phyloP scores from a whole-genome alignment of 176 grass and related monocot genomes.

The Triticum urartu region DNA sequence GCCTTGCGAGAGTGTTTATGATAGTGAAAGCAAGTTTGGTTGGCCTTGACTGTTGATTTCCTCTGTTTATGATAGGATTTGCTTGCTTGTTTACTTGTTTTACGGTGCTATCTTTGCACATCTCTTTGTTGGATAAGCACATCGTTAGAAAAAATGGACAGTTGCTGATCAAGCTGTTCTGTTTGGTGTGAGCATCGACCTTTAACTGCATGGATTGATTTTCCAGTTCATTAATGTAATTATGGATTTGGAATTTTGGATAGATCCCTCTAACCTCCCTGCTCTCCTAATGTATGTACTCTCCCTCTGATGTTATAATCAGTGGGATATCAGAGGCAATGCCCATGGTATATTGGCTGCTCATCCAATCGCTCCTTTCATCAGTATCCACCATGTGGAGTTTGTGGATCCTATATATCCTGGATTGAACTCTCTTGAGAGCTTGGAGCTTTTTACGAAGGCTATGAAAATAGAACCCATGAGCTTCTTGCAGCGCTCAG shows the following conservation, averaged over 20 bases:
- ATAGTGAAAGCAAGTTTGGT: conserved; percentile 46
- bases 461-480: conserved; percentile 83
- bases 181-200: neutral
- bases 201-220: neutral
- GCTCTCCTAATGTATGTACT: neutral
- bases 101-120: conserved; percentile 20
- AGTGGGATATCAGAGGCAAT: conserved; percentile 98
- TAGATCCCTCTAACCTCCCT: neutral
- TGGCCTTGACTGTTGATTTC: conserved; percentile 46
- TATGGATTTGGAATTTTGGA: neutral
- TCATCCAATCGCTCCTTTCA: conserved; percentile 87
- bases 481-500: conserved; percentile 86
- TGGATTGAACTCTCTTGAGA: conserved; percentile 71
- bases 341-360: conserved; percentile 81
- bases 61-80: neutral
- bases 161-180: conserved; percentile 17
- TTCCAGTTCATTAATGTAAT: neutral
- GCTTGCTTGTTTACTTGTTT: conserved; percentile 30
- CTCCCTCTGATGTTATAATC: conserved; percentile 29
- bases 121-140: neutral
- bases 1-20: conserved; percentile 40
- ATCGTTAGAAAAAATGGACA: neutral
- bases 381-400: conserved; percentile 91
- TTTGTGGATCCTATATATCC: conserved; percentile 84
- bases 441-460: conserved; percentile 84